Percentiles rank a stretch among this genome's conserved stretches.
Conservation (phyloP, 306 rosid species). For the Malus sieversii region DNA sequence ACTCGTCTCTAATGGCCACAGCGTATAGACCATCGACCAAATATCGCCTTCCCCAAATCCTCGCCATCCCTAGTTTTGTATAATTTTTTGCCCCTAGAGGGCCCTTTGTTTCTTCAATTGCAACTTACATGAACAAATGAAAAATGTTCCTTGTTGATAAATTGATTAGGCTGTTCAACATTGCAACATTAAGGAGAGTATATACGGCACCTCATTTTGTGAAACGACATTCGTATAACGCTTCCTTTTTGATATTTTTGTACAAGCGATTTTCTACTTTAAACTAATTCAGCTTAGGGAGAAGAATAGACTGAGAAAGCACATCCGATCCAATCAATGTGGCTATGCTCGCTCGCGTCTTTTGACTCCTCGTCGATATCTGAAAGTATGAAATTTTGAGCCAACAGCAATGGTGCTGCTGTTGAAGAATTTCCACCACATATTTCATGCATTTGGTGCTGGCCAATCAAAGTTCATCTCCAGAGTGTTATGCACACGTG, state of each 20-base stretch:
- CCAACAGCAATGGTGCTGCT: background rate
- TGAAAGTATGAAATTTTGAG: background rate
- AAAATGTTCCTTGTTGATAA: slow-evolving; percentile 13
- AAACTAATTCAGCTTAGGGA: too few relatives aligned
- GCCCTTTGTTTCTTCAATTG: background rate
- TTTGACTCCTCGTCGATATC: too few relatives aligned
- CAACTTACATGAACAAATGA: slow-evolving; percentile 4
- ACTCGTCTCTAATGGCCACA: slow-evolving; percentile 48
- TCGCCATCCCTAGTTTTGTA: background rate
- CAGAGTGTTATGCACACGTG: slow-evolving; percentile 27
- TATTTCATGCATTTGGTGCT: background rate
- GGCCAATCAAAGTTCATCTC: slow-evolving; percentile 9
- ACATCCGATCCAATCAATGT: background rate
- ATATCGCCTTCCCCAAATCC: slow-evolving; percentile 4
- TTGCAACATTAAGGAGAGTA: background rate
- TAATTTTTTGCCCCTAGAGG: slow-evolving; percentile 8
- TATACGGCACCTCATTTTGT: background rate
- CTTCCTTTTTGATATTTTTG: background rate
- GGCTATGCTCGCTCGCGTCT: background rate
- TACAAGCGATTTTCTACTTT: too few relatives aligned
- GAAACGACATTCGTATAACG: background rate
- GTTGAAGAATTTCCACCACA: background rate
- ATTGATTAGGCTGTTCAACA: background rate
- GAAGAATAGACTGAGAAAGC: too few relatives aligned
- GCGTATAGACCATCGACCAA: slow-evolving; percentile 40